These are phyloP conservation scores for Ustilago nuda DNA, from an alignment of 1,284 basidiomycete genomes.

Conservation along the genomic window DNA sequence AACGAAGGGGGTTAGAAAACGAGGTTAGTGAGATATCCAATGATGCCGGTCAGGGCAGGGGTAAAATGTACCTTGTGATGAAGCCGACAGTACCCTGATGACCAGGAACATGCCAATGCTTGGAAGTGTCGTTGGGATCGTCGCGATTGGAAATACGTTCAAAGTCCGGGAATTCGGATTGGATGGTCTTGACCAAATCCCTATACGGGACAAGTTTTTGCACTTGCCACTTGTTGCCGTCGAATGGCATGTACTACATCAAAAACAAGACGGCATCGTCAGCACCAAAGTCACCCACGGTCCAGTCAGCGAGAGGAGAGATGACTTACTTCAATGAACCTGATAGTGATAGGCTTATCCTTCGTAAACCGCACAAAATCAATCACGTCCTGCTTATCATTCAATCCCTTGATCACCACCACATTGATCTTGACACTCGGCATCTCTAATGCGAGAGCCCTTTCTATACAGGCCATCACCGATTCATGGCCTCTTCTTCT, in stretches of 20 bases:
- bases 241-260: slow-evolving; percentile 84
- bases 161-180: slow-evolving; percentile 38
- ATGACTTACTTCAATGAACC: slow-evolving; percentile 78
- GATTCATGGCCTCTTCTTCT: slow-evolving; percentile 77
- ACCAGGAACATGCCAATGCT: slow-evolving; percentile 81
- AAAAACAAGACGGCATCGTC: background rate
- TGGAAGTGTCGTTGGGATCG: slow-evolving; percentile 82
- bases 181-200: slow-evolving; percentile 49
- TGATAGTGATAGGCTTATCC: slow-evolving; percentile 76
- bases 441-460: slow-evolving; percentile 72
- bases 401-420: slow-evolving; percentile 82
- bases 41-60: background rate
- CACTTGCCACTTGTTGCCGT: slow-evolving; percentile 83
- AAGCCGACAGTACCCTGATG: slow-evolving; percentile 82
- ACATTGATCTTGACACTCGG: slow-evolving; percentile 82
- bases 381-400: slow-evolving; percentile 78
- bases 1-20: background rate
- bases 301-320: background rate
- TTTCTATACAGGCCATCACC: slow-evolving; percentile 78
- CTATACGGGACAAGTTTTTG: slow-evolving; percentile 76
- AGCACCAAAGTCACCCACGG: background rate
- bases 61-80: slow-evolving; percentile 72
- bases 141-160: slow-evolving; percentile 69
- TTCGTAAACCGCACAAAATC: slow-evolving; percentile 82
- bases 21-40: background rate